These are phyloP conservation scores for Mycena rebaudengoi DNA, from an alignment of 768 basidiomycete genomes.

Conservation along the genomic window DNA sequence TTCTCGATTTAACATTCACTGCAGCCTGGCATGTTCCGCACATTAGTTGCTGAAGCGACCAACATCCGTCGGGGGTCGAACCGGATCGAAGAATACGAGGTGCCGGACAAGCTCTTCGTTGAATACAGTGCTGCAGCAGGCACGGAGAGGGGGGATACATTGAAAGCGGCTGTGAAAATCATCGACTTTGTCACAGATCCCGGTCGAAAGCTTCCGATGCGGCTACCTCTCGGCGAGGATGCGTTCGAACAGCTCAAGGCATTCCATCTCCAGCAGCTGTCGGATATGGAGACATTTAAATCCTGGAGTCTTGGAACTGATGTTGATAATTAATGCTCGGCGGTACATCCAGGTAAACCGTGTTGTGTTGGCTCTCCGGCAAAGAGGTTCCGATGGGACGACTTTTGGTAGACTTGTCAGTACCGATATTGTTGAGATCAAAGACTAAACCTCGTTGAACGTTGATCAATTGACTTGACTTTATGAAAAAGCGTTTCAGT, in stretches of 20 bases:
- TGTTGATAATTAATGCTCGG: background rate
- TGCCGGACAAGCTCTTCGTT: background rate
- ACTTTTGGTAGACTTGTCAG: too few relatives aligned
- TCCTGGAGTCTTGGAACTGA: conserved; percentile 14
- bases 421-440: too few relatives aligned
- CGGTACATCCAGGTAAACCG: too few relatives aligned
- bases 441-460: too few relatives aligned
- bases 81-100: conserved; percentile 31
- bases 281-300: conserved; percentile 26
- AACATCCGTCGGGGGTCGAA: conserved; percentile 8
- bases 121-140: background rate
- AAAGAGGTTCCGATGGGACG: too few relatives aligned
- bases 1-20: background rate
- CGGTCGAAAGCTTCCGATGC: conserved; percentile 9
- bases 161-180: conserved; percentile 25
- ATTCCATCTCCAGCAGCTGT: background rate
- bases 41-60: conserved; percentile 15
- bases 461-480: too few relatives aligned
- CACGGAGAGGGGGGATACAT: conserved; percentile 30
- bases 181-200: conserved; percentile 22
- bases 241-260: conserved; percentile 8
- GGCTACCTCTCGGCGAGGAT: conserved; percentile 26
- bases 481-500: too few relatives aligned
- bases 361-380: too few relatives aligned
- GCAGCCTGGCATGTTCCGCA: conserved; percentile 35